Evolutionary conservation across 257 asterid genomes (phyloP), one percentile per base, ranked within the genome.

Genomic region (Paraleonurus japonicus): DNA sequence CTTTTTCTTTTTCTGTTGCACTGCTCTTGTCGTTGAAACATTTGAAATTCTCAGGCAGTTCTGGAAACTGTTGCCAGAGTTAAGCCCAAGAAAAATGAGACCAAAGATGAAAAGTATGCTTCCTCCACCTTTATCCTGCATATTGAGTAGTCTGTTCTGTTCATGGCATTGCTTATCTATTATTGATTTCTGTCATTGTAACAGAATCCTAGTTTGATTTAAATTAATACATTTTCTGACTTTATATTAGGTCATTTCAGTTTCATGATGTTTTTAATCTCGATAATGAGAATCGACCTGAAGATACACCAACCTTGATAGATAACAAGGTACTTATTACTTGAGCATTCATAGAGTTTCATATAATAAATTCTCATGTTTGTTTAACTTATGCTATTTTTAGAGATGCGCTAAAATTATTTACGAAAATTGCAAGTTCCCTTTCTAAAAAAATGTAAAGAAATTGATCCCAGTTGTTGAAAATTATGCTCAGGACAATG

Each of bases 1-100:
- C 26, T 45, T 27, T 32, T 26, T 45, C 2, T 13, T 16, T 67
- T 37, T 57, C 48, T 61, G 57, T 69, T 79, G 67, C 65, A 39
- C 64, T 54, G 32, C 61, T 22, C 27, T 54, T 10, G 16, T 45
- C 22, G 32, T 39, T 84, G 77, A 67, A 81, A 39, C 78, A 15
- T 68, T 24, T 73, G 24, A 53, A 81, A 71, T 78, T 76, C 71
- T 53, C 92, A 90, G 96, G 97, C 96, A 65, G 89, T 87, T 81
- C 75, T 90, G 79, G 97, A 88, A 82, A 87, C 92, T 75, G 95
- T 90, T 82, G 97, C 97, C 58, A 83, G 96, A 81, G 87, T 90
- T 61, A 83, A 78, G 90, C 80, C 86, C 83, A 90, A 90, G 90
- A 90, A 87, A 79, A 90, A 88, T 59, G 96, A 85, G 65, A 87